Evolutionary conservation across 345 rosid species (phyloP), one percentile per base, ranked within the genome.

Genomic region (Heritiera fomes): DNA sequence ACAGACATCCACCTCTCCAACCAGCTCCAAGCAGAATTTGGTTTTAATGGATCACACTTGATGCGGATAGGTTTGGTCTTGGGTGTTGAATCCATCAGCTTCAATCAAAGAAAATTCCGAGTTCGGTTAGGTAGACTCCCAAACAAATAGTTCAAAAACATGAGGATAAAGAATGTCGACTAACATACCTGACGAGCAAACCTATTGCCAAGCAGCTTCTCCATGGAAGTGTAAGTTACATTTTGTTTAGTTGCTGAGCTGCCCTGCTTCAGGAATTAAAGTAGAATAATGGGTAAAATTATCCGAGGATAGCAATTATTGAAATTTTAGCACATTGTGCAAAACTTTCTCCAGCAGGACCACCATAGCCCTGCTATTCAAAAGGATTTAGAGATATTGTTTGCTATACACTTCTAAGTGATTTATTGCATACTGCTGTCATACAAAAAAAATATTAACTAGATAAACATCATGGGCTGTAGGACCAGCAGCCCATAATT

Each of bases 1-100:
- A 85, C 91, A 68, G 92, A 79, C 97, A 90, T 91, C 98, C 99
- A 94, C 76, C 99, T 88, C 90, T 94, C 98, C 88, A 96, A 82
- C 98, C 98, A 96, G 81, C 80, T 88, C 99, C 99, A 96, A 68
- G 93, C 88, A 80, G 95, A 90, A 82, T 91, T 88, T 53, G 91
- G 92, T 73, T 93, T 90, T 28, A 87, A 85, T 64, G 92, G 82
- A 87, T 96, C 98, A 73, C 98, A 92, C 85, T 96, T 96, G 79
- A 96, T 84, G 77, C 71, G 75, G 68, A 94, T 88, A 78, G 91
- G 90, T 83, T 84, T 89, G 41, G 78, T 80, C 90, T 88, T 92
- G 8, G 94, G 93, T 45, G 91, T 87, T 77, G 98, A 90, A 66
- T 91, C 88, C 91, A 94, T 84, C 75, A 96, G 88, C 99, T 96